phyloP scores from a whole-genome alignment of 2,329 filamentous ascomycete species.

The Fusarium sarcochroum region DNA sequence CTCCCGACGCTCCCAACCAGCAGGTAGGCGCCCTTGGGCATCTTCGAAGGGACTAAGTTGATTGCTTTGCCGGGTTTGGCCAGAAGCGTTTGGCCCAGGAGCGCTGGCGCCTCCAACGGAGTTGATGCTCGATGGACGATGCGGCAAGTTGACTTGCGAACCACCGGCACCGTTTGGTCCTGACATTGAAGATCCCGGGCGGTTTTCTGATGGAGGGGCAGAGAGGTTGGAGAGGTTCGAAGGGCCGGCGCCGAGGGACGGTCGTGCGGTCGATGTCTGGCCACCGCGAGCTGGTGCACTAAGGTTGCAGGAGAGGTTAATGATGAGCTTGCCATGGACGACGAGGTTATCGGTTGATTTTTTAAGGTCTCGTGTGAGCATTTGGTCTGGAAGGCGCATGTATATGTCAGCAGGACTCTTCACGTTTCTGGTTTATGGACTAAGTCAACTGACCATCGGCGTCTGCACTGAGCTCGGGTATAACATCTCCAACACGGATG shows the following conservation, averaged over 20 bases:
- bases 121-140: constrained; percentile 64
- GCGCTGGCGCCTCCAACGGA: constrained; percentile 51
- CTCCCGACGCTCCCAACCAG: constrained; percentile 95
- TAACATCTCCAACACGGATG: constrained; percentile 92
- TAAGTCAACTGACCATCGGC: constrained; percentile 82
- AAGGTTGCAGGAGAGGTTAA: constrained; percentile 95
- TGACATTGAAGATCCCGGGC: constrained; percentile 68
- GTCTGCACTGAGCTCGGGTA: constrained; percentile 85
- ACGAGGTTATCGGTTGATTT: constrained; percentile 98
- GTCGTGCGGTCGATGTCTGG: constrained; percentile 61
- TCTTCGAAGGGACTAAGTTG: constrained; percentile 94
- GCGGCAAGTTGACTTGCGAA: constrained; percentile 59
- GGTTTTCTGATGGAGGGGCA: constrained; percentile 61
- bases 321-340: constrained; percentile 96
- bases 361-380: constrained; percentile 97
- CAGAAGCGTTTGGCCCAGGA: constrained; percentile 50
- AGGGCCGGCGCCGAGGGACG: constrained; percentile 60
- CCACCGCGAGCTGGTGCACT: constrained; percentile 73
- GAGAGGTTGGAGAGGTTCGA: constrained; percentile 62
- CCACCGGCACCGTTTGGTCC: constrained; percentile 61
- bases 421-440: constrained; percentile 28
- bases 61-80: constrained; percentile 53
- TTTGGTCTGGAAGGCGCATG: constrained; percentile 77
- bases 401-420: constrained; percentile 48
- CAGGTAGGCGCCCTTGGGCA: constrained; percentile 90